These are phyloP conservation scores for Fusarium sp. DNA, from an alignment of 2,329 filamentous ascomycete genomes.

Conservation along the genomic window DNA sequence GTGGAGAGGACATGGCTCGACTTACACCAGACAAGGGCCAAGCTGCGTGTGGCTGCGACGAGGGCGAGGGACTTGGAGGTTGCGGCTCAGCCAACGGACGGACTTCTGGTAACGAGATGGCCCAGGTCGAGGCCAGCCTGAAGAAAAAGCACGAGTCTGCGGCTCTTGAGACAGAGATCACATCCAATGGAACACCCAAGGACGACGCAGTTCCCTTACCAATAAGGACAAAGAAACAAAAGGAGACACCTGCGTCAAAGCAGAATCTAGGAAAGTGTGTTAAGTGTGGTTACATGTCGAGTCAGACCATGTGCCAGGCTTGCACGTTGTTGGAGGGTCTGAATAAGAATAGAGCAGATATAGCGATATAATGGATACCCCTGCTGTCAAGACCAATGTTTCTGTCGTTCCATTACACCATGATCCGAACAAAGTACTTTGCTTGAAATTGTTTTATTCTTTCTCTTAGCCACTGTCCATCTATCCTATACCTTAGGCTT, in stretches of 20 bases:
- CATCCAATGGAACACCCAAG: conserved; percentile 33
- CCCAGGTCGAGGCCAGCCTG: conserved; percentile 73
- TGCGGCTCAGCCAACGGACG: conserved; percentile 75
- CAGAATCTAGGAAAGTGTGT: conserved; percentile 86
- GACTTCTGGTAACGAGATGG: conserved; percentile 79
- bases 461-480: conserved; percentile 11
- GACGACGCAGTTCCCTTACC: conserved; percentile 49
- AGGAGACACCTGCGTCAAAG: conserved; percentile 53
- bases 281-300: conserved; percentile 94
- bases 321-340: conserved; percentile 89
- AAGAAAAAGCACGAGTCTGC: conserved; percentile 31
- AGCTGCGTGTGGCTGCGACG: conserved; percentile 50
- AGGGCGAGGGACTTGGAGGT: conserved; percentile 63
- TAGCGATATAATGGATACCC: conserved; percentile 57
- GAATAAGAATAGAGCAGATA: conserved; percentile 79
- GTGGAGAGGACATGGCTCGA: conserved; percentile 94
- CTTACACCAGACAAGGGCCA: conserved; percentile 60
- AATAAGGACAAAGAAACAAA: conserved; percentile 44
- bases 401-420: neutral
- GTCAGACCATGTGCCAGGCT: conserved; percentile 92
- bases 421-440: neutral
- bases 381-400: neutral
- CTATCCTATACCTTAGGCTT: conserved; percentile 3
- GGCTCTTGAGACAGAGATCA: conserved; percentile 48
- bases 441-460: conserved; percentile 24